Evolutionary conservation across 129 eudicot species (phyloP), one percentile per base, ranked within the genome.

Genomic region (Flaveria brownii): DNA sequence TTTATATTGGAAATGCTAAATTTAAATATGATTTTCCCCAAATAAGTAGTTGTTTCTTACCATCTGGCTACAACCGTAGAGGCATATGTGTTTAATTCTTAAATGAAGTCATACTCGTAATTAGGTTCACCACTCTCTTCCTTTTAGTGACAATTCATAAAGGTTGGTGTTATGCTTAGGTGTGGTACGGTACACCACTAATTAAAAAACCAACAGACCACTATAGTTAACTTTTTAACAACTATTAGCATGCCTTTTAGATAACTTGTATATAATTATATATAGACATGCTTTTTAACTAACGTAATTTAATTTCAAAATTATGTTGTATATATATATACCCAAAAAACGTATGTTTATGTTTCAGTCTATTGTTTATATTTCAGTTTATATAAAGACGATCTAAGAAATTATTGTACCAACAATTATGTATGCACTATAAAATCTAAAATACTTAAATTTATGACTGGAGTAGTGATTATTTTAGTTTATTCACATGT

Each of bases 101-200:
- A 60, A 22, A 26, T 5, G 14, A 20, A 8, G 3, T 62, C 4
- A 4, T 14, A 62, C 15, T 62, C 42, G 20, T 59, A 30, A 36
- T 63, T 63, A 63, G 43, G 68, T 6, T 63, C 28, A 14, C 33
- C 45, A 30, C 68, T 43, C 20, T 15, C 17, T 63, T 0, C 14
- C 43, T 15, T 15, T 60, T 25, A 3, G 9, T 15, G 10, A 28
- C 43, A 62, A 62, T 17, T 62, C 68, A 16, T 62, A 26, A 62
- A 26, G n/a, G 68, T 62, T 62, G 68, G 68, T 60, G 67, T 14
- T 3, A 60, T 57, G 2, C 30, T 57, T 57, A 9, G 33, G 64
- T 57, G 41, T 22, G 13, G n/a, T 23, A 13, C 18, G 13, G n/a
- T 23, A 13, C 18, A 26, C 42, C 6, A 26, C 18, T 26, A 1